Evolutionary conservation across 1,284 basidiomycete species (phyloP).

Genomic region (Vanrija pseudolonga): DNA sequence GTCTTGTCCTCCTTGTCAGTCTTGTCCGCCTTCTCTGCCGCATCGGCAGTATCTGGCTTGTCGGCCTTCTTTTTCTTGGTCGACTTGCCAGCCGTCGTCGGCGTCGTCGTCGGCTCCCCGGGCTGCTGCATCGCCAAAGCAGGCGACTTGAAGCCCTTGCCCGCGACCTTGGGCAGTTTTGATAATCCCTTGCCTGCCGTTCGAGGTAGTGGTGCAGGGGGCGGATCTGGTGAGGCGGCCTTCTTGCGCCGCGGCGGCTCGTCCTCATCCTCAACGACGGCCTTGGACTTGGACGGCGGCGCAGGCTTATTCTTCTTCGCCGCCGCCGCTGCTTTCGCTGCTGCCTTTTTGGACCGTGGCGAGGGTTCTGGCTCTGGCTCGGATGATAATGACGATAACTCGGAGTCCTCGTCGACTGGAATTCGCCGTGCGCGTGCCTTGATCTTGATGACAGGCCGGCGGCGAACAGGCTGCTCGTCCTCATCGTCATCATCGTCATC

Average conservation of each 20-base stretch:
- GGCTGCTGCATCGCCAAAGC: slow-evolving; percentile 18
- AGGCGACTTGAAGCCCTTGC: slow-evolving; percentile 19
- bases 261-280: too few relatives aligned
- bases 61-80: slow-evolving; percentile 8
- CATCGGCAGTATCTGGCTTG: slow-evolving; percentile 2
- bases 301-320: slow-evolving; percentile 11
- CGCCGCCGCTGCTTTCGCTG: slow-evolving; percentile 9
- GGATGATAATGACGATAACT: slow-evolving; percentile 28
- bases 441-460: slow-evolving; percentile 7
- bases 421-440: slow-evolving; percentile 1
- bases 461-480: slow-evolving; percentile 5
- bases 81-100: not conserved
- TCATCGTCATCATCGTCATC: slow-evolving; percentile 15
- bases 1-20: too few relatives aligned
- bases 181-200: not conserved
- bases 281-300: not conserved
- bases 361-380: slow-evolving; percentile 12
- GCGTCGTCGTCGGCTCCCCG: not conserved
- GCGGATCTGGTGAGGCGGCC: too few relatives aligned
- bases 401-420: slow-evolving; percentile 22
- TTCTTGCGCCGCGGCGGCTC: not conserved
- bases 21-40: not conserved
- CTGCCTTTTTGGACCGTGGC: not conserved
- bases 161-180: slow-evolving; percentile 6
- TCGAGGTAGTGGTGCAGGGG: too few relatives aligned